Conservation (phyloP, 345 rosid species). For the Camelina sativa region DNA sequence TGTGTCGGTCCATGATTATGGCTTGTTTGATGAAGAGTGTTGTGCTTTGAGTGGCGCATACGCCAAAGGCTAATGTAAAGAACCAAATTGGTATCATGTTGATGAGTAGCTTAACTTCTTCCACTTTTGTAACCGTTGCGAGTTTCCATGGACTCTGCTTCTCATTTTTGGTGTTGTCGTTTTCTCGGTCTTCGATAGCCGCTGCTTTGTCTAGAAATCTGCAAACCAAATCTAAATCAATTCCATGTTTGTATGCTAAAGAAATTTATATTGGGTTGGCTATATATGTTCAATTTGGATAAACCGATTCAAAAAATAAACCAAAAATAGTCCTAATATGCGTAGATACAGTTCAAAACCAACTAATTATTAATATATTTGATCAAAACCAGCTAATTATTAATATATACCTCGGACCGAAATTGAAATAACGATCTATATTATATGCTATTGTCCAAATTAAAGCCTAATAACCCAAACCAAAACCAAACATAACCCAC, state of each 20-base stretch:
- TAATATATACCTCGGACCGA: background rate
- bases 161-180: constrained; percentile 36
- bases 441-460: no score
- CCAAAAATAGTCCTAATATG: background rate
- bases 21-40: constrained; percentile 97
- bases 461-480: background rate
- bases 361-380: no score
- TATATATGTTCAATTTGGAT: background rate
- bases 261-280: background rate
- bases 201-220: constrained; percentile 98
- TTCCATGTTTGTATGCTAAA: background rate
- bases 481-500: background rate
- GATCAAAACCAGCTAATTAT: background rate
- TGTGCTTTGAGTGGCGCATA: constrained; percentile 71
- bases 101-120: constrained; percentile 82
- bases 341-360: background rate
- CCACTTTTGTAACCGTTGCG: constrained; percentile 77
- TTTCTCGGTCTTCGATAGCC: constrained; percentile 43
- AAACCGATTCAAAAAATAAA: background rate
- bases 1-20: constrained; percentile 52
- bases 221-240: constrained; percentile 22
- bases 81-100: constrained; percentile 95
- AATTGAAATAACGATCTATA: background rate
- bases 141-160: constrained; percentile 76
- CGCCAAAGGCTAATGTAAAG: constrained; percentile 72